These are phyloP conservation scores for Flaveria bidentis DNA, from an alignment of 129 eudicot species.

Conservation along the genomic window DNA sequence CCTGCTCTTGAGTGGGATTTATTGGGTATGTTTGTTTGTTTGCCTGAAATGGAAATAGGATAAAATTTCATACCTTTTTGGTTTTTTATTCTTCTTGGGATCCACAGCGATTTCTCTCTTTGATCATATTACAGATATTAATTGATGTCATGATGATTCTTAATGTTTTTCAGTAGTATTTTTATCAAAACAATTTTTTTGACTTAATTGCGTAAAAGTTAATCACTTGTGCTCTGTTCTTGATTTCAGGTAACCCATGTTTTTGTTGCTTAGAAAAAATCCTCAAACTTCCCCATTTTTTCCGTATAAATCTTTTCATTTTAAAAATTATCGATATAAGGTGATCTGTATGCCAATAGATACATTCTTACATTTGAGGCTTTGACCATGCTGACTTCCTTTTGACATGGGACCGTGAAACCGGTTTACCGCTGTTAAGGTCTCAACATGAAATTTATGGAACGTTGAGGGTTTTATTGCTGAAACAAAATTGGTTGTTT, in stretches of 20 bases:
- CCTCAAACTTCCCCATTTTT: neutral
- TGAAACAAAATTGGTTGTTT: neutral
- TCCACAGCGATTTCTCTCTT: neutral
- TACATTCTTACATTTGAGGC: neutral
- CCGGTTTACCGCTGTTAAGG: neutral
- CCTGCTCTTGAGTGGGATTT: too few species aligned
- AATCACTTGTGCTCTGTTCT: neutral
- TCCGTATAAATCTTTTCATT: neutral
- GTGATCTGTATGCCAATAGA: neutral
- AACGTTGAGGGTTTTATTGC: slow-evolving; percentile 4
- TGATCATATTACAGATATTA: neutral
- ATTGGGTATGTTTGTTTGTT: too few species aligned
- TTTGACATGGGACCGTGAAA: neutral
- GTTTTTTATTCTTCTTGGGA: neutral
- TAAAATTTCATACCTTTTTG: neutral
- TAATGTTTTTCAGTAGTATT: neutral
- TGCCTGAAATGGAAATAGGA: neutral
- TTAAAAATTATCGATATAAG: neutral
- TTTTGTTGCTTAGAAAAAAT: neutral
- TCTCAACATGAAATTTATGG: neutral
- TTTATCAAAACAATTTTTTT: neutral
- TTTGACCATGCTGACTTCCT: slow-evolving; percentile 4
- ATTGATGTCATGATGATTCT: neutral
- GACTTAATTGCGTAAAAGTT: neutral
- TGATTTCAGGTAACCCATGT: neutral